phyloP scores from a whole-genome alignment of 495 filamentous ascomycete genomes.

The Daldinia bambusicola region DNA sequence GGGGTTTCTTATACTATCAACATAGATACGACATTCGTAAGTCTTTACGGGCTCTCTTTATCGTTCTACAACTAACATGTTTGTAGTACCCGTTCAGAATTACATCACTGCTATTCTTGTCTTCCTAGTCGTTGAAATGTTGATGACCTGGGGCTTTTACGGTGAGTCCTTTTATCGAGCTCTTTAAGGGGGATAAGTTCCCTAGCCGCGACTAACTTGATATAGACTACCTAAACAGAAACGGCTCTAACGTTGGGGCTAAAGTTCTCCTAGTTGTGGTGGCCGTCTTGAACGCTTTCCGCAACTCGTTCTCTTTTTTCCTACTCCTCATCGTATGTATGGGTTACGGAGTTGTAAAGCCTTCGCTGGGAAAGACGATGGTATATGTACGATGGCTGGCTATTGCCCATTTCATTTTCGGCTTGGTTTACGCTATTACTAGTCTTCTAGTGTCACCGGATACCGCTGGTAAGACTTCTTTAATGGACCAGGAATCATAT shows the following conservation, averaged over 20 bases:
- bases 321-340: slow-evolving; percentile 98
- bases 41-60: slow-evolving; percentile 30
- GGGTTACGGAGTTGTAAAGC: slow-evolving; percentile 99
- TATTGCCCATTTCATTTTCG: slow-evolving; percentile 92
- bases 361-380: slow-evolving; percentile 92
- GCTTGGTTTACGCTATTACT: slow-evolving; percentile 90
- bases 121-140: slow-evolving; percentile 93
- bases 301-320: slow-evolving; percentile 99
- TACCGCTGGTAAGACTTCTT: slow-evolving; percentile 62
- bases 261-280: slow-evolving; percentile 90
- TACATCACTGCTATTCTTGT: slow-evolving; percentile 98
- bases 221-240: slow-evolving; percentile 86
- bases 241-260: slow-evolving; percentile 83
- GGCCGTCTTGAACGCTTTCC: slow-evolving; percentile 87
- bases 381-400: slow-evolving; percentile 91
- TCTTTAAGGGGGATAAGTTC: neutral
- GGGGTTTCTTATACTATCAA: slow-evolving; percentile 95
- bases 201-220: slow-evolving; percentile 32
- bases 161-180: slow-evolving; percentile 48
- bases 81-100: slow-evolving; percentile 91
- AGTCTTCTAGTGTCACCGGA: slow-evolving; percentile 90
- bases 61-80: slow-evolving; percentile 49
- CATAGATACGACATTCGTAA: slow-evolving; percentile 90
- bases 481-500: slow-evolving; percentile 31
- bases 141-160: slow-evolving; percentile 99